These are phyloP conservation scores for Aureobasidium lini DNA, from an alignment of 2,329 filamentous ascomycete species.

Conservation along the genomic window DNA sequence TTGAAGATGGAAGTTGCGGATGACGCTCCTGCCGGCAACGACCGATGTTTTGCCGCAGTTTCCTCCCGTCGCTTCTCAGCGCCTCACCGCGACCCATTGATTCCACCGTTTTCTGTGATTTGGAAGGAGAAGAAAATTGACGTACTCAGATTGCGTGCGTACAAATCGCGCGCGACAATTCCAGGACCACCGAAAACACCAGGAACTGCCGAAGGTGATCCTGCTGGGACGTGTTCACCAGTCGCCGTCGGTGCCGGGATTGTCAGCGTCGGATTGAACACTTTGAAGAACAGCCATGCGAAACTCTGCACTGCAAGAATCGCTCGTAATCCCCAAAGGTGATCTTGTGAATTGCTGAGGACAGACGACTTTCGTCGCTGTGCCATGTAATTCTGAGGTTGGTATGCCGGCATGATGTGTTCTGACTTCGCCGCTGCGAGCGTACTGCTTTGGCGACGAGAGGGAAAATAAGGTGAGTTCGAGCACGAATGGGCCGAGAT, in stretches of 20 bases:
- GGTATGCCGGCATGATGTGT: background rate
- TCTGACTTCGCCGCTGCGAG: background rate
- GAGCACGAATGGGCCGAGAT: background rate
- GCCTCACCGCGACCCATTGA: background rate
- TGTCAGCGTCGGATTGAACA: constrained; percentile 35
- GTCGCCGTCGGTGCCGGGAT: background rate
- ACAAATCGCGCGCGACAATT: background rate
- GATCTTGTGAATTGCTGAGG: constrained; percentile 18
- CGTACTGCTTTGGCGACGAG: background rate
- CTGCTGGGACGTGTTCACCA: background rate
- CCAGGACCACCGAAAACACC: constrained; percentile 5
- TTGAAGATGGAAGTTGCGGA: background rate
- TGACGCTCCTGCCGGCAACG: background rate
- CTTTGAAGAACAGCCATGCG: constrained; percentile 39
- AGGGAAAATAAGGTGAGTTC: constrained; percentile 4
- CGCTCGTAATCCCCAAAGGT: constrained; percentile 39
- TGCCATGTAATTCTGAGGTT: constrained; percentile 6
- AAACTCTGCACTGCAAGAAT: constrained; percentile 38
- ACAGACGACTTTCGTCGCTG: constrained; percentile 9
- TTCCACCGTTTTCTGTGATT: constrained; percentile 20
- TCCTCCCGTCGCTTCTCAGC: background rate
- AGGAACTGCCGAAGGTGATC: background rate
- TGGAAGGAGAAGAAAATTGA: constrained; percentile 23
- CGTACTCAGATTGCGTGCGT: background rate
- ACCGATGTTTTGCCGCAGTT: background rate